Base-by-base conservation (phyloP, 345 rosid genomes). In the Cardamine chenopodiifolia region DNA sequence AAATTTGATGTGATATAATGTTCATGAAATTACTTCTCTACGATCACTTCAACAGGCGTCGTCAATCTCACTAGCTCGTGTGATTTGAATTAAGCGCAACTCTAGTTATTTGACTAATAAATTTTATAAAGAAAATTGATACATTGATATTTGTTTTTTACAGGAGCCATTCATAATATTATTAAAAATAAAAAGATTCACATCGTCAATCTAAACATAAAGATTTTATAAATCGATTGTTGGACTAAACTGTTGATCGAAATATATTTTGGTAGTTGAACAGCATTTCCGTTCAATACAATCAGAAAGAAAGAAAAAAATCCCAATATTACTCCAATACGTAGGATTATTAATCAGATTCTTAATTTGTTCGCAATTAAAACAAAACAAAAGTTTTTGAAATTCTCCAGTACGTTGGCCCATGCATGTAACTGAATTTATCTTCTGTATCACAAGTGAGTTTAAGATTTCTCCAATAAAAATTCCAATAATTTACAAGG, bases 381-480 rank as follows among this genome's bases (percentile, higher is more conserved):
- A 2, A 5, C n/a, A n/a, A n/a, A 8, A 1, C 2, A 13, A 7
- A 18, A 1, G 4, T 7, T 29, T 52, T 52, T 23, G 35, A 35
- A 67, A 9, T 5, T 15, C 23, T 35, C 35, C 3, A 14, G 8
- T 69, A 4, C 29, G 29, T 2, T 26, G 73, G 56, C 2, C 57
- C 66, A 58, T 34, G 28, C 56, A 10, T 49, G 19, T 58, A 70
- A 67, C 62, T 49, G 68, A 58, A 19, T 66, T 18, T 59, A 66
- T 35, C 50, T 45, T 74, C 23, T 40, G 66, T 56, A 18, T 58
- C 35, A 66, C 42, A 58, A 42, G 6, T 67, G 54, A 35, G 72
- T 66, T 74, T 66, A 59, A 59, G 28, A 48, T 59, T 59, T 58
- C 9, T 37, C 62, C 40, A 66, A 66, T 58, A 74, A 74, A 66